Evolutionary conservation across 768 basidiomycete species (phyloP).

Genomic region (Pleurotus tuber-regium): DNA sequence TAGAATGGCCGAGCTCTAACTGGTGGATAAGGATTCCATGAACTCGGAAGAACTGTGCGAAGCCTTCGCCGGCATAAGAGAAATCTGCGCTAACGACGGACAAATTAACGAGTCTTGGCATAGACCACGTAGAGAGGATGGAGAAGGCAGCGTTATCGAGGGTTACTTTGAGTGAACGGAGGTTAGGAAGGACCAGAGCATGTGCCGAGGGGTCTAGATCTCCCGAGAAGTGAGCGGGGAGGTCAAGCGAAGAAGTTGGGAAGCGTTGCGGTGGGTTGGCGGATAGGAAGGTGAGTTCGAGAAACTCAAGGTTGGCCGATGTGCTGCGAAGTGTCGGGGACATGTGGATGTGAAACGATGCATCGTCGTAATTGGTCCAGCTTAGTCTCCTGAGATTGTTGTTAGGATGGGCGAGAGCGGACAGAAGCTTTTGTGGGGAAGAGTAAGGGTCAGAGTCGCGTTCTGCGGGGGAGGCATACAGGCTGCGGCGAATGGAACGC

Average conservation of each 20-base stretch:
- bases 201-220: constrained; percentile 12
- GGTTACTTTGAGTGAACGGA: constrained; percentile 67
- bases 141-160: constrained; percentile 71
- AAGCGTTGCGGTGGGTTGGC: constrained; percentile 38
- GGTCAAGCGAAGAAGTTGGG: constrained; percentile 1
- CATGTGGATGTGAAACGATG: constrained; percentile 51
- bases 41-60: constrained; percentile 60
- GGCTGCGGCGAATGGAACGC: constrained; percentile 57
- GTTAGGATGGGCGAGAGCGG: constrained; percentile 52
- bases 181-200: constrained; percentile 53
- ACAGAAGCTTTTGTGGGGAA: constrained; percentile 57
- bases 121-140: constrained; percentile 62
- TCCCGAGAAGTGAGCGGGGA: background rate
- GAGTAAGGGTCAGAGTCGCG: constrained; percentile 41
- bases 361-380: constrained; percentile 74
- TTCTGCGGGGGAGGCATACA: constrained; percentile 27
- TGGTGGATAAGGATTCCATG: constrained; percentile 63
- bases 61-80: constrained; percentile 63
- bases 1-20: constrained; percentile 72
- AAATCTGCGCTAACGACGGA: constrained; percentile 73
- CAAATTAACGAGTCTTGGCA: constrained; percentile 61
- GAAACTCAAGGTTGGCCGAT: constrained; percentile 57
- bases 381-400: constrained; percentile 55
- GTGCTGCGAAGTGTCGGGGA: constrained; percentile 50
- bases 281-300: constrained; percentile 63